Evolutionary conservation across 2,329 filamentous ascomycete species (phyloP).

Genomic region (Leptographium radiaticola): DNA sequence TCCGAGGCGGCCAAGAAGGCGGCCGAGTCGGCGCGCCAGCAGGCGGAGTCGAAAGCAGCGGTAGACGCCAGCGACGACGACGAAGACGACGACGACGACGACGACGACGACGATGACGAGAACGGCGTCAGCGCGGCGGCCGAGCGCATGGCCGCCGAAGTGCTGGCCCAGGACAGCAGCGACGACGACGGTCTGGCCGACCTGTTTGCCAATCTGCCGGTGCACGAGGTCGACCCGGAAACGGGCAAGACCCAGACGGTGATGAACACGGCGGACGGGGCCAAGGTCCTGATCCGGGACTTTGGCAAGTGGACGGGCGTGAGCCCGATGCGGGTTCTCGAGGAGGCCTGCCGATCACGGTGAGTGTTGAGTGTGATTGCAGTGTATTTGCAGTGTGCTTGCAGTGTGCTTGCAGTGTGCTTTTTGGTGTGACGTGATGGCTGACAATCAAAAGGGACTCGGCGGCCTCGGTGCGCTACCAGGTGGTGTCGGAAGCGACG

Average conservation of each 20-base stretch:
- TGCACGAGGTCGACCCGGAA: slow-evolving; percentile 42
- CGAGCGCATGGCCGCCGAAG: slow-evolving; percentile 20
- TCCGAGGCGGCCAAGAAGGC: slow-evolving; percentile 29
- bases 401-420: too few species aligned
- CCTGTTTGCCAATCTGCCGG: slow-evolving; percentile 47
- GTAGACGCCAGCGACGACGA: slow-evolving; percentile 9
- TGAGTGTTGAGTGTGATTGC: slow-evolving; percentile 19
- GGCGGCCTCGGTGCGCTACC: slow-evolving; percentile 52
- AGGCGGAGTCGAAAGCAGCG: slow-evolving; percentile 14
- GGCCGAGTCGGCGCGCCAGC: slow-evolving; percentile 19
- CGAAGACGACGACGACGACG: slow-evolving; percentile 24
- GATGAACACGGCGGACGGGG: slow-evolving; percentile 36
- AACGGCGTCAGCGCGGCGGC: slow-evolving; percentile 44
- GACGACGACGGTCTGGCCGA: slow-evolving; percentile 38
- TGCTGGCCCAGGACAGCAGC: slow-evolving; percentile 23
- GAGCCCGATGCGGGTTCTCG: slow-evolving; percentile 61
- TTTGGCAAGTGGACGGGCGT: slow-evolving; percentile 77
- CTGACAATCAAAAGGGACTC: slow-evolving; percentile 40
- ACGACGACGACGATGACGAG: slow-evolving; percentile 13
- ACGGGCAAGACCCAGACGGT: slow-evolving; percentile 47
- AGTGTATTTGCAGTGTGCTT: too few species aligned
- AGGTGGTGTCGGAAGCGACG: slow-evolving; percentile 55
- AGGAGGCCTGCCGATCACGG: slow-evolving; percentile 80
- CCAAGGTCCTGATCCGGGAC: slow-evolving; percentile 54
- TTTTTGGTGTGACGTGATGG: too few species aligned